Percentiles rank a stretch among this genome's conserved stretches.
Evolutionary conservation across 345 rosid species (phyloP).

Genomic region (Rhodamnia rubescens): DNA sequence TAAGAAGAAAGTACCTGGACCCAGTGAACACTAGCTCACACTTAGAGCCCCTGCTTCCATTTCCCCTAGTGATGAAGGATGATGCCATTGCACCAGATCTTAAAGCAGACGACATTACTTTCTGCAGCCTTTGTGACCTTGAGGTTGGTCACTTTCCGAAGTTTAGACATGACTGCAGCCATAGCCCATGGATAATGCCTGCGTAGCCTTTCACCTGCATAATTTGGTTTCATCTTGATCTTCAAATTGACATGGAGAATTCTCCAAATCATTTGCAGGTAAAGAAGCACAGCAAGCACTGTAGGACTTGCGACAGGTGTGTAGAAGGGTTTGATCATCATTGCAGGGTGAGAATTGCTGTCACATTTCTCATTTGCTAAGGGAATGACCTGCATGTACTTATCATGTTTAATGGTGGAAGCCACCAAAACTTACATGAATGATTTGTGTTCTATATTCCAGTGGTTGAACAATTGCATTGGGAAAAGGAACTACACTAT

Average conservation of each 20-base stretch:
- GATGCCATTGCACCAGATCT: conserved; percentile 61
- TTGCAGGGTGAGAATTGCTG: conserved; percentile 54
- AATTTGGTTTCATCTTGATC: not conserved
- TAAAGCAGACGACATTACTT: conserved; percentile 71
- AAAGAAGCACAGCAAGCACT: conserved; percentile 90
- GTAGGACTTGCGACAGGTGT: conserved; percentile 88
- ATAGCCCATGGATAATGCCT: not conserved
- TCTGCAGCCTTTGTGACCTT: conserved; percentile 72
- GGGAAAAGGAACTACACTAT: conserved; percentile 90
- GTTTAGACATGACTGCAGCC: not conserved
- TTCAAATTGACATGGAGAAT: not conserved
- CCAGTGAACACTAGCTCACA: conserved; percentile 54
- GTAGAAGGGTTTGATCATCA: conserved; percentile 99
- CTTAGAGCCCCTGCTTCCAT: conserved; percentile 77
- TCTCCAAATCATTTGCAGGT: conserved; percentile 28
- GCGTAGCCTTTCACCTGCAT: not conserved
- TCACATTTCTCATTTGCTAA: not conserved
- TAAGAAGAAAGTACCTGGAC: conserved; percentile 75
- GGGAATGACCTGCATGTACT: not conserved
- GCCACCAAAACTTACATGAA: not conserved
- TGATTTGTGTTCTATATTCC: conserved; percentile 9
- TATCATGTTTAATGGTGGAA: not conserved
- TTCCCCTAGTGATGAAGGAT: conserved; percentile 75
- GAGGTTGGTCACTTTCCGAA: conserved; percentile 33
- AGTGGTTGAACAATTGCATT: conserved; percentile 96